Conservation (phyloP, 2,329 filamentous ascomycete genomes). For the Phoma sp. region DNA sequence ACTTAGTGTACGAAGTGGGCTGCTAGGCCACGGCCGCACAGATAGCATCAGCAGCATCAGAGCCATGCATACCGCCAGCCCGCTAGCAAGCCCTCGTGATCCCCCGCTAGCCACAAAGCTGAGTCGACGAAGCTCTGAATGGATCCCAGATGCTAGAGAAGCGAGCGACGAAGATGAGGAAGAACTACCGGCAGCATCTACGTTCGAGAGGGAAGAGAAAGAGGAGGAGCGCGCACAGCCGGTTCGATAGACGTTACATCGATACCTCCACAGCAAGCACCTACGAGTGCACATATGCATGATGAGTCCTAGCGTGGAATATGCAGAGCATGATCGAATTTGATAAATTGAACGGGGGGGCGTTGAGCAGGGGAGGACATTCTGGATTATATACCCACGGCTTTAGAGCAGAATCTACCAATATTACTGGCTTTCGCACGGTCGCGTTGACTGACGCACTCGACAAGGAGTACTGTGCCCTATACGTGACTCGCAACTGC, state of each 20-base stretch:
- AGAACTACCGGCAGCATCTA: neutral
- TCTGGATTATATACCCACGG: slow-evolving; percentile 20
- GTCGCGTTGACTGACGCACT: neutral
- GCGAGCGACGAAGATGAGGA: slow-evolving; percentile 28
- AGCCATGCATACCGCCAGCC: slow-evolving; percentile 58
- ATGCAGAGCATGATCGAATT: neutral
- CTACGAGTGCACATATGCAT: neutral
- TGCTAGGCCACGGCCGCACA: slow-evolving; percentile 77
- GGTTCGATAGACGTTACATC: neutral
- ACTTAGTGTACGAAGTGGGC: slow-evolving; percentile 79
- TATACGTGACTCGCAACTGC: neutral
- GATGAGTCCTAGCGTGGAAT: neutral
- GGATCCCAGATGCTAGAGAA: slow-evolving; percentile 42
- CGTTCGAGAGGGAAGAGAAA: slow-evolving; percentile 4
- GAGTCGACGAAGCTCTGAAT: slow-evolving; percentile 46
- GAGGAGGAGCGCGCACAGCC: slow-evolving; percentile 7
- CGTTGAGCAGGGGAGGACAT: slow-evolving; percentile 7
- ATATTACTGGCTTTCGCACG: slow-evolving; percentile 13
- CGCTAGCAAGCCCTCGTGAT: slow-evolving; percentile 64
- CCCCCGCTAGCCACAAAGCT: slow-evolving; percentile 40
- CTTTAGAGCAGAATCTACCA: slow-evolving; percentile 8
- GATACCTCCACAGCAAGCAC: neutral
- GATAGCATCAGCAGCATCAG: slow-evolving; percentile 83
- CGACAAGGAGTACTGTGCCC: neutral
- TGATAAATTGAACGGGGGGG: slow-evolving; percentile 15